These are phyloP conservation scores for Leccinum broughii DNA, from an alignment of 768 basidiomycete genomes.

Conservation along the genomic window DNA sequence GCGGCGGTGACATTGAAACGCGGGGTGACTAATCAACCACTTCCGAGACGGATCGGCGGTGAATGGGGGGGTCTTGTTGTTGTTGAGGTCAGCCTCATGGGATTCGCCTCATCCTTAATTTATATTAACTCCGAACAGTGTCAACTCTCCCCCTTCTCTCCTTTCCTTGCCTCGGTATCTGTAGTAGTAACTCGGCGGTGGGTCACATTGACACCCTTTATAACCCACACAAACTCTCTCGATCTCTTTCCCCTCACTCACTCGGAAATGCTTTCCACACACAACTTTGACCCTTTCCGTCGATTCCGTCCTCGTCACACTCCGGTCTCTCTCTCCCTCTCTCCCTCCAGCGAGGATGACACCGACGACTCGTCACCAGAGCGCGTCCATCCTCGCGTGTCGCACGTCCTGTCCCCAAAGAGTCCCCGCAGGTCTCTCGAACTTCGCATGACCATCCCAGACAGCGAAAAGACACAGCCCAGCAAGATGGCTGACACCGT, in stretches of 20 bases:
- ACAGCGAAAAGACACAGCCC: not conserved
- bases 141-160: not conserved
- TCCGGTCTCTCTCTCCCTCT: not conserved
- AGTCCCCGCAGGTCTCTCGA: slow-evolving; percentile 4
- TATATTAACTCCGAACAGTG: not conserved
- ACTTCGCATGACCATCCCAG: not conserved
- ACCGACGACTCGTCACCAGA: slow-evolving; percentile 27
- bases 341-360: slow-evolving; percentile 19
- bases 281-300: slow-evolving; percentile 20
- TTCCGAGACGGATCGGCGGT: slow-evolving; percentile 6
- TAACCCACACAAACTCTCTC: slow-evolving; percentile 8
- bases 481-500: not conserved
- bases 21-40: not conserved
- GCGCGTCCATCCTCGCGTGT: not conserved
- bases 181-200: not conserved
- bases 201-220: slow-evolving; percentile 1
- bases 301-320: slow-evolving; percentile 23
- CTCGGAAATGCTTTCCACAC: slow-evolving; percentile 2
- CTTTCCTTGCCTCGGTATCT: slow-evolving; percentile 9
- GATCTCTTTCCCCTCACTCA: not conserved
- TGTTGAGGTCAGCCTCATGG: slow-evolving; percentile 21
- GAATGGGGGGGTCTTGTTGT: no score
- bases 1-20: not conserved
- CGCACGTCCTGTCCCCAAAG: slow-evolving; percentile 9
- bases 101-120: slow-evolving; percentile 12